A percentile compares a stretch with the other conserved stretches of the same genome.
phyloP scores from a whole-genome alignment of 1,284 basidiomycete species.

The Vanrija humicola region DNA sequence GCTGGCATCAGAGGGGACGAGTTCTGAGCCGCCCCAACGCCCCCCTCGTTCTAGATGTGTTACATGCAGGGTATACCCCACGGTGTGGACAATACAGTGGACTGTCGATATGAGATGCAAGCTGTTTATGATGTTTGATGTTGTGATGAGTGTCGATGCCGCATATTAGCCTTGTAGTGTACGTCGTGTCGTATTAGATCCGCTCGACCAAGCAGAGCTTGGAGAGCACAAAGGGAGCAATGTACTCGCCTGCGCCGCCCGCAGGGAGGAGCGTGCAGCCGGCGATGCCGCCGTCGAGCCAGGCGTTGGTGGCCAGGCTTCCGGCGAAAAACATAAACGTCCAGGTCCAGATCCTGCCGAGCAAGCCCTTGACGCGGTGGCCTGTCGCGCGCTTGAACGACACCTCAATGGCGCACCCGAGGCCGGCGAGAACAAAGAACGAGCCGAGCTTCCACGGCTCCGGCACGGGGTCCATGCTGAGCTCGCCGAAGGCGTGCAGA shows the following conservation, averaged over 20 bases:
- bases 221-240: not conserved
- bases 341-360: slow-evolving; percentile 43
- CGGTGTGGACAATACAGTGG: not conserved
- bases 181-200: not conserved
- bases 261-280: not conserved
- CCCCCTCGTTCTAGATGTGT: too few relatives aligned
- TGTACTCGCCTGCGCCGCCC: not conserved
- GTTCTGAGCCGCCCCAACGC: slow-evolving; percentile 18
- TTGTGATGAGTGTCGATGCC: not conserved
- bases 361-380: slow-evolving; percentile 30
- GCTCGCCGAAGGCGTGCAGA: slow-evolving; percentile 41
- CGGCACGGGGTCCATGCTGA: slow-evolving; percentile 37
- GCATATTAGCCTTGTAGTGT: too few relatives aligned
- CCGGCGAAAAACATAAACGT: slow-evolving; percentile 24
- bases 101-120: not conserved
- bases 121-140: not conserved
- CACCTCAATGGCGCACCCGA: slow-evolving; percentile 26
- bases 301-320: slow-evolving; percentile 25
- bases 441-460: slow-evolving; percentile 22
- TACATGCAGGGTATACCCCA: not conserved
- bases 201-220: not conserved
- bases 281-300: slow-evolving; percentile 29
- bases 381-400: slow-evolving; percentile 21
- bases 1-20: slow-evolving; percentile 45
- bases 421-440: slow-evolving; percentile 38